phyloP scores from a whole-genome alignment of 257 asterid genomes.

The Osmanthus fragrans region DNA sequence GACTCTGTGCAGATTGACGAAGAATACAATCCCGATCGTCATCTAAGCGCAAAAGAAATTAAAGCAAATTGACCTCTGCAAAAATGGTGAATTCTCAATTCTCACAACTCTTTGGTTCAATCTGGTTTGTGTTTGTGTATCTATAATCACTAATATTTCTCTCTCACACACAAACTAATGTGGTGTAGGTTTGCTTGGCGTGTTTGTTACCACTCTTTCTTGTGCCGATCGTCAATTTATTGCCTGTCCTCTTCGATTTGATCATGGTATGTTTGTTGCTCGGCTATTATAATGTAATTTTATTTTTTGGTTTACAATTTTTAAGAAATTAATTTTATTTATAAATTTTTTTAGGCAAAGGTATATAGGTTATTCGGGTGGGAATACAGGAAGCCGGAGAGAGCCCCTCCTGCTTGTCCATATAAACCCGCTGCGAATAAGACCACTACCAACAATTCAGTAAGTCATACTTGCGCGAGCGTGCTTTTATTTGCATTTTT shows the following conservation, averaged over 20 bases:
- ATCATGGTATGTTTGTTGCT: slow-evolving; percentile 54
- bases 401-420: slow-evolving; percentile 92
- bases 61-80: slow-evolving; percentile 16
- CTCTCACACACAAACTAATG: not conserved
- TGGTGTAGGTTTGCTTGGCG: slow-evolving; percentile 74
- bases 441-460: slow-evolving; percentile 45
- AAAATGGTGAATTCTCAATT: slow-evolving; percentile 28
- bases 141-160: not conserved
- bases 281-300: not conserved
- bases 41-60: not conserved
- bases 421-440: slow-evolving; percentile 59
- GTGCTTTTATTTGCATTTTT: not conserved
- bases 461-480: slow-evolving; percentile 38
- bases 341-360: slow-evolving; percentile 53
- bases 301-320: not conserved
- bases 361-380: slow-evolving; percentile 73
- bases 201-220: slow-evolving; percentile 89
- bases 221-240: slow-evolving; percentile 82
- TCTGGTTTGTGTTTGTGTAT: not conserved
- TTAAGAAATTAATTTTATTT: not conserved
- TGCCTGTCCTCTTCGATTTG: slow-evolving; percentile 78
- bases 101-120: slow-evolving; percentile 14
- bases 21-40: not conserved
- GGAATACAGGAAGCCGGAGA: slow-evolving; percentile 88
- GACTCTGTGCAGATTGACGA: not conserved